Evolutionary conservation across 768 basidiomycete species (phyloP).

Genomic region (Leucocoprinus leucothites): DNA sequence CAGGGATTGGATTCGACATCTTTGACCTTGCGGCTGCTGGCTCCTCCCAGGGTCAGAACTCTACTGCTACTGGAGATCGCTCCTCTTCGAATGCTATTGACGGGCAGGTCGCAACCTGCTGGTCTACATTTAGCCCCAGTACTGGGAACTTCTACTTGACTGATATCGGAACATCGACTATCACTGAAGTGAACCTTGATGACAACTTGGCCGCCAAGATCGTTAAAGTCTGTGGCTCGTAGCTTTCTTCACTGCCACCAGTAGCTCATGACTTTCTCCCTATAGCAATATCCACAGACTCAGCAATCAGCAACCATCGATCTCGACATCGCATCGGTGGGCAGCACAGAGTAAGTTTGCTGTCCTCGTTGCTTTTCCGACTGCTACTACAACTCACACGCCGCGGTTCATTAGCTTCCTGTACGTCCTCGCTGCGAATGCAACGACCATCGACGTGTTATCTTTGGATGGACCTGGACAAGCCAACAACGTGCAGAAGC

Average conservation of each 20-base stretch:
- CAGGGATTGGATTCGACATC: constrained; percentile 36
- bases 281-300: constrained; percentile 39
- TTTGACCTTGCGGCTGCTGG: constrained; percentile 26
- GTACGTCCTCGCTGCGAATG: constrained; percentile 25
- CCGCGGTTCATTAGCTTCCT: constrained; percentile 20
- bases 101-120: constrained; percentile 41
- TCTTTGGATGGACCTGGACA: constrained; percentile 25
- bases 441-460: constrained; percentile 24
- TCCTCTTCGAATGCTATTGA: constrained; percentile 31
- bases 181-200: constrained; percentile 47
- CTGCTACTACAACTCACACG: not conserved
- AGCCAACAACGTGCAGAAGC: constrained; percentile 21
- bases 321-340: constrained; percentile 36
- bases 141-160: constrained; percentile 45
- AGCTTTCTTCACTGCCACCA: not conserved
- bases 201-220: constrained; percentile 41
- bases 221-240: constrained; percentile 30
- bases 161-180: constrained; percentile 35
- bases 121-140: constrained; percentile 37
- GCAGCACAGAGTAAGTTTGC: constrained; percentile 31
- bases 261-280: not conserved
- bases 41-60: constrained; percentile 22
- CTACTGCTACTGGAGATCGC: constrained; percentile 22
- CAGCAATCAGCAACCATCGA: constrained; percentile 35
- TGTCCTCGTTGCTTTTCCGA: not conserved